Evolutionary conservation across 2,329 filamentous ascomycete genomes (phyloP), one percentile per base, ranked within the genome.

Genomic region (Epichloe hybrida): DNA sequence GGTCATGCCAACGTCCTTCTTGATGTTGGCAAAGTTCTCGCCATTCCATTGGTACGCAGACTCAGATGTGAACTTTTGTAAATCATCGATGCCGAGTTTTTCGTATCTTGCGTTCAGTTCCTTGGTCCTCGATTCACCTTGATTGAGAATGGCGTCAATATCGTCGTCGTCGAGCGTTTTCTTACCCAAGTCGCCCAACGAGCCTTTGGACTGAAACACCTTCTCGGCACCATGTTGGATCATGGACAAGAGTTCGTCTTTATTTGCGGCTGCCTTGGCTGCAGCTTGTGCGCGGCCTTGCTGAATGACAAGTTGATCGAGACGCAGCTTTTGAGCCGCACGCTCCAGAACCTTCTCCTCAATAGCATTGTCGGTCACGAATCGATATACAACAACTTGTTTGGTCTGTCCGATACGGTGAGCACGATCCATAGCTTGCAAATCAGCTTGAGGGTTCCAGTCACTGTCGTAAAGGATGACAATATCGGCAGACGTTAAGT

Each of bases 31-130:
- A 65, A 98, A 98, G 61, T 91, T 91, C 69, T 97, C 84, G 45
- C 93, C 93, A 56, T 98, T 98, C 94, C 94, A 98, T 64, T 97
- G 93, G 61, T 98, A 98, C 0, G 94, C 90, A 50, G 88, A 95
- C 61, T 98, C 93, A 0, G 91, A 96, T 1, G 86, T 93, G 68
- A 98, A 98, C 63, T 97, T 97, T 64, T 98, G 93, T 42, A 98
- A 71, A 58, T 98, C 93, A 64, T 98, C 93, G 34, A 98, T 86
- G 56, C 94, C 93, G 40, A 98, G 81, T 65, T 95, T 95, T 66
- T 97, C 93, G 61, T 97, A 98, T 67, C 89, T 91, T 57, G 87
- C 84, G 64, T 89, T 97, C 41, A 98, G 77, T 65, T 93, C 77
- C 56, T 90, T 88, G 1, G 93, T 98, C 52, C 90, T 81, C 63